Conservation (phyloP, 768 basidiomycete genomes). For the Collybia mongolica region DNA sequence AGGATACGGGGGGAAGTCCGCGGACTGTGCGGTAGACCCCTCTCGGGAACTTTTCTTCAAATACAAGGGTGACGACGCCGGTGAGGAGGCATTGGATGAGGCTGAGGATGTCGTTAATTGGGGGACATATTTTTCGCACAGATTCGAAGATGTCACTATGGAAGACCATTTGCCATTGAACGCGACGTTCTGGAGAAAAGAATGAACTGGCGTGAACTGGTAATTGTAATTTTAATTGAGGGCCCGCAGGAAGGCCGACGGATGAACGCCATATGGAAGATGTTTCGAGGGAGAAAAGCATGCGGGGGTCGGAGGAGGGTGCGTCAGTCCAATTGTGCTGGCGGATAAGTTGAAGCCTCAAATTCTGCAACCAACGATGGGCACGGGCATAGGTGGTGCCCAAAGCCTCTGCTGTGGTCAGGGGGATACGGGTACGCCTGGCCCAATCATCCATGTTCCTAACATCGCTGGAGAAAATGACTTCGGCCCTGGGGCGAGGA, state of each 20-base stretch:
- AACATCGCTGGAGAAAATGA: constrained; percentile 80
- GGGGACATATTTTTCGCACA: constrained; percentile 63
- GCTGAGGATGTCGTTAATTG: constrained; percentile 68
- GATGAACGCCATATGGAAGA: constrained; percentile 78
- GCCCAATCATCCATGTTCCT: constrained; percentile 85
- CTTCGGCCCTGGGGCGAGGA: constrained; percentile 42
- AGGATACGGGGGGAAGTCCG: constrained; percentile 73
- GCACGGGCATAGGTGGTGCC: constrained; percentile 80
- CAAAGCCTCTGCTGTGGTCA: constrained; percentile 81
- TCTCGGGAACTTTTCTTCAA: constrained; percentile 72
- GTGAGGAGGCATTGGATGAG: constrained; percentile 73
- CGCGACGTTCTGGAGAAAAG: constrained; percentile 79
- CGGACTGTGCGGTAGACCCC: constrained; percentile 74
- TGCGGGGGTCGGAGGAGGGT: constrained; percentile 57
- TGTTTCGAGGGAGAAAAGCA: constrained; percentile 79
- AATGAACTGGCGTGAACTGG: constrained; percentile 82
- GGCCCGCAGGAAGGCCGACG: constrained; percentile 73
- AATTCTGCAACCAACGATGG: constrained; percentile 69
- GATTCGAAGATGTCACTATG: constrained; percentile 76
- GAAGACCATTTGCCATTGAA: constrained; percentile 92
- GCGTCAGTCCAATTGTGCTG: constrained; percentile 71
- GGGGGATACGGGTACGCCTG: constrained; percentile 70
- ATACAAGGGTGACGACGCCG: constrained; percentile 67
- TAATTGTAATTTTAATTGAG: constrained; percentile 68
- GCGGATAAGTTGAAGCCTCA: constrained; percentile 63